Conservation (phyloP, 2,329 filamentous ascomycete species). For the Ophiostoma populinum region DNA sequence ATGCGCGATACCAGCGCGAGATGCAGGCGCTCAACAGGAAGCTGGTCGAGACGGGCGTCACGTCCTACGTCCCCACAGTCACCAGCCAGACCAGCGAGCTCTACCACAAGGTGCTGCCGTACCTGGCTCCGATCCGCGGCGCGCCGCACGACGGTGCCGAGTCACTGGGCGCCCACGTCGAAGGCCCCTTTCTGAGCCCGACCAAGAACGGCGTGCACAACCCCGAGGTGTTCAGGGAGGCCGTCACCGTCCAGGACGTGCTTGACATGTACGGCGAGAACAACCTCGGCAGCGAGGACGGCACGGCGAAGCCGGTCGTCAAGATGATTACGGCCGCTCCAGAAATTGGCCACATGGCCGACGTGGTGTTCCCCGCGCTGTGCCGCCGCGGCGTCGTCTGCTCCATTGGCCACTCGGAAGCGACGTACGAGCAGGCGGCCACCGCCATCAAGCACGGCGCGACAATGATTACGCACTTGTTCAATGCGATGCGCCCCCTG, state of each 20-base stretch:
- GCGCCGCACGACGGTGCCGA: constrained; percentile 51
- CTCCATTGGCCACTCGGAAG: constrained; percentile 74
- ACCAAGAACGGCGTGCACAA: constrained; percentile 80
- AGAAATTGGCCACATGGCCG: constrained; percentile 54
- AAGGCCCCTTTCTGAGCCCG: constrained; percentile 74
- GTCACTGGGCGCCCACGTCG: constrained; percentile 76
- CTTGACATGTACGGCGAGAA: constrained; percentile 53
- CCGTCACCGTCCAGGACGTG: constrained; percentile 46
- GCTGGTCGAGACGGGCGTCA: constrained; percentile 66
- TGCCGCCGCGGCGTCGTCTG: constrained; percentile 50
- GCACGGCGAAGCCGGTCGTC: constrained; percentile 28
- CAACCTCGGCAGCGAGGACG: constrained; percentile 34
- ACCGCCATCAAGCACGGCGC: constrained; percentile 56
- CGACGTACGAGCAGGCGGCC: constrained; percentile 68
- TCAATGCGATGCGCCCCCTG: constrained; percentile 84
- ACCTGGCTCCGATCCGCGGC: constrained; percentile 53
- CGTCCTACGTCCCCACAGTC: constrained; percentile 71
- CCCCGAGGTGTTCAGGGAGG: constrained; percentile 49
- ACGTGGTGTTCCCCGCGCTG: constrained; percentile 47
- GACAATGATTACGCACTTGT: constrained; percentile 82
- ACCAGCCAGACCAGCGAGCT: constrained; percentile 67
- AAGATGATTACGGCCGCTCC: constrained; percentile 78
- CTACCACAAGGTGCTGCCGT: constrained; percentile 65
- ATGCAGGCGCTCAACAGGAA: constrained; percentile 52
- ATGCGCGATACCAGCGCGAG: constrained; percentile 50